Evolutionary conservation across 179 eudicot species (phyloP).

Genomic region (Heliamphora pulchella): DNA sequence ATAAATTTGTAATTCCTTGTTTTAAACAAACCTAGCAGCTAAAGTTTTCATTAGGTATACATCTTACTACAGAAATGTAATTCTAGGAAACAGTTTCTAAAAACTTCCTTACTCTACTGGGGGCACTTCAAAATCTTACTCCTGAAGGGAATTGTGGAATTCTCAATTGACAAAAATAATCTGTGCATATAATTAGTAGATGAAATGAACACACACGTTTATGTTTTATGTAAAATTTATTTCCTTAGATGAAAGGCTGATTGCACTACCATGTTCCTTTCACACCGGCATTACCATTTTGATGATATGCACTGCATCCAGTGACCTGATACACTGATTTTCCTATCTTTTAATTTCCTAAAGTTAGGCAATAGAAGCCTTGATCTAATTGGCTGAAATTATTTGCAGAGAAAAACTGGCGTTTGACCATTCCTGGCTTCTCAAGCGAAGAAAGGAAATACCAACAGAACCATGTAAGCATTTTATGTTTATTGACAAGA

Average conservation of each 20-base stretch:
- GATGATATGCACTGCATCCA: background rate
- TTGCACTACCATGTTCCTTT: background rate
- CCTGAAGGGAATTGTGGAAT: background rate
- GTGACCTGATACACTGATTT: background rate
- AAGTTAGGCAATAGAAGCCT: background rate
- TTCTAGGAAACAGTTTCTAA: background rate
- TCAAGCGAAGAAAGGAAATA: slow-evolving; percentile 65
- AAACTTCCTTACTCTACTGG: background rate
- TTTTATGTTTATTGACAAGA: background rate
- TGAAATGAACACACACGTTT: background rate
- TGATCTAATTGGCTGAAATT: slow-evolving; percentile 18
- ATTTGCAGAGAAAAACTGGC: slow-evolving; percentile 75
- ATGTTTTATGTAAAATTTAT: background rate
- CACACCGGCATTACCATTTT: background rate
- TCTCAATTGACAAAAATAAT: background rate
- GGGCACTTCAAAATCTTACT: background rate
- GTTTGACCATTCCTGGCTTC: slow-evolving; percentile 67
- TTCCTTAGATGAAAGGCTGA: background rate
- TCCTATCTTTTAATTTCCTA: background rate
- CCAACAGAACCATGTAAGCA: slow-evolving; percentile 47
- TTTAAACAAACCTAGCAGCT: too few relatives aligned
- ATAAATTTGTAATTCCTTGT: background rate
- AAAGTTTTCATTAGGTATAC: too few relatives aligned
- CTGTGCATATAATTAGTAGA: background rate
- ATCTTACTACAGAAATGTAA: too few relatives aligned